Conservation (phyloP, 176 grass and related monocot genomes). For the Carex cristatella region DNA sequence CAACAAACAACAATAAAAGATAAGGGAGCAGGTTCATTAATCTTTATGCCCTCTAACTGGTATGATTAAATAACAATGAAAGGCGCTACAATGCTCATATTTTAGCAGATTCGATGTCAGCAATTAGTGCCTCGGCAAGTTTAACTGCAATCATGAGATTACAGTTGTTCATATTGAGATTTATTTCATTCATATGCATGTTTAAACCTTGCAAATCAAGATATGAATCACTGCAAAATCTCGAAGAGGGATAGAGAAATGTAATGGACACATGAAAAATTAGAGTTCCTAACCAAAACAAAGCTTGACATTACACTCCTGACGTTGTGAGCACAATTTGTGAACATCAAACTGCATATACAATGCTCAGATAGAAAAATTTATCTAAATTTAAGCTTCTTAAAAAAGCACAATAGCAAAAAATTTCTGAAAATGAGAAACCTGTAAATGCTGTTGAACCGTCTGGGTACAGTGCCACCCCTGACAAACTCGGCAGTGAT, state of each 20-base stretch:
- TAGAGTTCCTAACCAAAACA: not conserved
- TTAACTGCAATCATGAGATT: not conserved
- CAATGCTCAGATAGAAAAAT: not conserved
- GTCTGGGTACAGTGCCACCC: constrained; percentile 45
- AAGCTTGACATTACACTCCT: not conserved
- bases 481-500: constrained; percentile 43
- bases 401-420: not conserved
- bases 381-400: constrained; percentile 1
- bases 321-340: not conserved
- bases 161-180: not conserved
- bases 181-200: not conserved
- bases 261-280: not conserved
- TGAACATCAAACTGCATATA: not conserved
- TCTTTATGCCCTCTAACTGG: not conserved
- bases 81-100: not conserved
- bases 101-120: not conserved
- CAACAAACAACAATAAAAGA: not conserved
- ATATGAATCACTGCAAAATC: not conserved
- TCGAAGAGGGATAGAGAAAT: not conserved
- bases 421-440: constrained; percentile 11
- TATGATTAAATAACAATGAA: not conserved
- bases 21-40: not conserved
- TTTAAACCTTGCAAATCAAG: not conserved
- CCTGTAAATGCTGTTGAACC: constrained; percentile 30
- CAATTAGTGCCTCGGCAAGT: not conserved